A percentile compares a stretch with the other conserved stretches of the same genome.
phyloP scores from a whole-genome alignment of 257 asterid genomes.

The Lycium ferocissimum region DNA sequence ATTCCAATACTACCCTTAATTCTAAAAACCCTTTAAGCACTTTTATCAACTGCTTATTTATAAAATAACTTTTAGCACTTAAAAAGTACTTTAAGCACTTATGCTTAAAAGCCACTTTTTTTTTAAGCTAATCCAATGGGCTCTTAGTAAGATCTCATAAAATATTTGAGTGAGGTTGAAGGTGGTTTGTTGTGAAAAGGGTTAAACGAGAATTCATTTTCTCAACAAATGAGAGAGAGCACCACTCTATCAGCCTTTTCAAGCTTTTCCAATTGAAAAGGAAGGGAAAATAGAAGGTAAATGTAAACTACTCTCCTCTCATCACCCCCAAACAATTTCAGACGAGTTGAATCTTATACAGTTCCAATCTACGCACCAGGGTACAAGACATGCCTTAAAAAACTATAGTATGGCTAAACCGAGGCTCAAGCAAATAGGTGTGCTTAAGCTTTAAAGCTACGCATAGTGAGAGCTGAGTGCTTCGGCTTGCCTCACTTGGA shows the following conservation, averaged over 20 bases:
- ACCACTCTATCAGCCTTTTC: not conserved
- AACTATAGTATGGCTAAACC: not conserved
- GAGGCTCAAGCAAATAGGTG: not conserved
- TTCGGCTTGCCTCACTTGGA: not conserved
- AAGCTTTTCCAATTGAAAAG: not conserved
- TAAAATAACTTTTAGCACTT: too few species aligned
- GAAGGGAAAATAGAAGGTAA: not conserved
- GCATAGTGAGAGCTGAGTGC: not conserved
- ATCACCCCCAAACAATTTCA: constrained; percentile 7
- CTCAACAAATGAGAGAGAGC: not conserved
- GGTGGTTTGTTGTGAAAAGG: not conserved
- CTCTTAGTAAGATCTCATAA: not conserved
- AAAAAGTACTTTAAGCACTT: too few species aligned
- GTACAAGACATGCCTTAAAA: not conserved
- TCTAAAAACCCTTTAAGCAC: too few species aligned
- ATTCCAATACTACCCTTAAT: too few species aligned
- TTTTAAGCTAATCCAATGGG: too few species aligned
- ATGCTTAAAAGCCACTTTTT: too few species aligned
- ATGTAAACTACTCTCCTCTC: not conserved
- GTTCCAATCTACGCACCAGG: not conserved
- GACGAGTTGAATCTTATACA: not conserved
- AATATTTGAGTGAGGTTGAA: not conserved
- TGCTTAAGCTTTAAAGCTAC: not conserved
- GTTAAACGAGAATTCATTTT: not conserved
- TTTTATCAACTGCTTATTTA: too few species aligned